phyloP scores from a whole-genome alignment of 129 eudicot species.

The Centrapalus pauciflorus region DNA sequence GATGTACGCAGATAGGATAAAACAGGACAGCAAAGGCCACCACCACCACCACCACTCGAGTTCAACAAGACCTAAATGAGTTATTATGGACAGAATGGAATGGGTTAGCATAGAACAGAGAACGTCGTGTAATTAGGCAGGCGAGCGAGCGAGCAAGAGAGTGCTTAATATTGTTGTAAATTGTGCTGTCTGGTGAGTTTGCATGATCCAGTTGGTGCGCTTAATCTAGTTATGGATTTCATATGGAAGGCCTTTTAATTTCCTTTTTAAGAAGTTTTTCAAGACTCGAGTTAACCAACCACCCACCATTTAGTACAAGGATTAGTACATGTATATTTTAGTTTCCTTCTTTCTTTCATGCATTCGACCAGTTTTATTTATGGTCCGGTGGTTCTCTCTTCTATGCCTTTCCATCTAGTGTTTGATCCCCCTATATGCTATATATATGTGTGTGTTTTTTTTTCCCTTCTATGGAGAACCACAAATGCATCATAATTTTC shows the following conservation, averaged over 20 bases:
- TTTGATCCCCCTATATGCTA: no score
- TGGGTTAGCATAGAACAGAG: conserved; percentile 20
- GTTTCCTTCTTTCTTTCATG: neutral
- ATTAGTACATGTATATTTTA: conserved; percentile 34
- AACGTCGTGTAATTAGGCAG: conserved; percentile 26
- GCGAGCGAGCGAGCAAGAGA: conserved; percentile 17
- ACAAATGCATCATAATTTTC: no score
- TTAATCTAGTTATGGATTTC: conserved; percentile 19
- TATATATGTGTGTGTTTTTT: no score
- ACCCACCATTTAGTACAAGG: conserved; percentile 16
- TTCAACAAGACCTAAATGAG: conserved; percentile 57
- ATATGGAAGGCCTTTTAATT: conserved; percentile 10
- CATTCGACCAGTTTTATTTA: no score
- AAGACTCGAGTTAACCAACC: neutral
- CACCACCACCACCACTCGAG: conserved; percentile 44
- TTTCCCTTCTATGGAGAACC: no score
- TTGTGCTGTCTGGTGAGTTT: conserved; percentile 56
- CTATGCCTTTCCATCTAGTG: no score
- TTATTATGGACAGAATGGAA: neutral
- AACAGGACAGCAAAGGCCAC: conserved; percentile 74
- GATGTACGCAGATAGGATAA: conserved; percentile 85
- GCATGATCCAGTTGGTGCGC: conserved; percentile 51
- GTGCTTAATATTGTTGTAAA: conserved; percentile 26
- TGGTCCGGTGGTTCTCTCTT: no score
- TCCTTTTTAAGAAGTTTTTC: conserved; percentile 1